Conservation (phyloP, 2,329 filamentous ascomycete species). For the Colletotrichum musicola region DNA sequence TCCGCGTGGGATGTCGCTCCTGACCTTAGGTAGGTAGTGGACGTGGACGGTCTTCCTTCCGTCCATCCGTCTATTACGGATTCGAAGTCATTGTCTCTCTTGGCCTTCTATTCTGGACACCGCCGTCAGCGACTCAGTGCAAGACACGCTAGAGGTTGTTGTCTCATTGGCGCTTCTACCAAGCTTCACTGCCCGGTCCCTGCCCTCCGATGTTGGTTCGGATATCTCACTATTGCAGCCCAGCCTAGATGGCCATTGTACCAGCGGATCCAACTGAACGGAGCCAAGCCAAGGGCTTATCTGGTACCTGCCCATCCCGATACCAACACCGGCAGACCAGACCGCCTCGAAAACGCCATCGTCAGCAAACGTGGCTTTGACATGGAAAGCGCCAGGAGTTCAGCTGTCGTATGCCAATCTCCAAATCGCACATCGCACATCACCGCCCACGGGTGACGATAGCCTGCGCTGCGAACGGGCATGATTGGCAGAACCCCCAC, state of each 20-base stretch:
- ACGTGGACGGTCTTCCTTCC: conserved; percentile 20
- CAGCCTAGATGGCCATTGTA: too few relatives aligned
- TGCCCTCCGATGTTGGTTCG: neutral
- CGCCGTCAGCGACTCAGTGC: neutral
- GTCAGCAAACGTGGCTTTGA: conserved; percentile 27
- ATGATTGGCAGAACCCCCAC: conserved; percentile 25
- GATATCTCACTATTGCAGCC: neutral
- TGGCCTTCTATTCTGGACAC: neutral
- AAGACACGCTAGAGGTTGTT: conserved; percentile 9
- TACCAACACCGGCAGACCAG: conserved; percentile 23
- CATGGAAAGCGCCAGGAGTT: conserved; percentile 7
- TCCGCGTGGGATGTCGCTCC: conserved; percentile 30
- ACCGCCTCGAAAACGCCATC: conserved; percentile 31
- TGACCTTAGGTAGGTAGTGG: too few relatives aligned
- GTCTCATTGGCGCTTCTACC: conserved; percentile 8
- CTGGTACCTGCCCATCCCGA: neutral
- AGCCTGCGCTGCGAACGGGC: neutral
- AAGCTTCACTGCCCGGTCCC: conserved; percentile 1
- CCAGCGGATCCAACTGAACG: neutral
- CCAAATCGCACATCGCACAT: conserved; percentile 6
- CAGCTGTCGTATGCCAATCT: conserved; percentile 10
- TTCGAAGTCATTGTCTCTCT: conserved; percentile 18
- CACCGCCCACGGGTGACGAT: conserved; percentile 6
- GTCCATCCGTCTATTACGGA: conserved; percentile 26
- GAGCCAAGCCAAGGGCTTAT: conserved; percentile 14